Conservation (phyloP, 306 rosid genomes). For the Cicer chorassanicum region DNA sequence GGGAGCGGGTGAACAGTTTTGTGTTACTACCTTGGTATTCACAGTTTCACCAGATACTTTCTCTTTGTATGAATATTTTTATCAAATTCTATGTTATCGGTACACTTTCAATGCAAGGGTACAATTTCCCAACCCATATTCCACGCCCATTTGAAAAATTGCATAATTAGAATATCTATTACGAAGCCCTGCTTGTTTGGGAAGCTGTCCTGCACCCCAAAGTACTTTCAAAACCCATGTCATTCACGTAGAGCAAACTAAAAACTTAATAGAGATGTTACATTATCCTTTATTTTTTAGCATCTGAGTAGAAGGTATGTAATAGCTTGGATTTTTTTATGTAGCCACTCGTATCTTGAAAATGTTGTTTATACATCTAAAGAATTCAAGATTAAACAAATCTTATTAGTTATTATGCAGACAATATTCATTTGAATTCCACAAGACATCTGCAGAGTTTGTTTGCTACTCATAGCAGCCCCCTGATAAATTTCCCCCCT, state of each 20-base stretch:
- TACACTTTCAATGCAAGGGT: slow-evolving; percentile 29
- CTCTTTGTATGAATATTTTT: slow-evolving; percentile 32
- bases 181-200: slow-evolving; percentile 25
- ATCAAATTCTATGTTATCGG: slow-evolving; percentile 26
- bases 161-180: slow-evolving; percentile 7
- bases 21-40: slow-evolving; percentile 93
- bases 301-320: slow-evolving; percentile 17
- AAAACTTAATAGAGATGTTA: slow-evolving; percentile 7
- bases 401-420: slow-evolving; percentile 5
- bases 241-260: slow-evolving; percentile 5
- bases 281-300: slow-evolving; percentile 30
- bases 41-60: slow-evolving; percentile 38
- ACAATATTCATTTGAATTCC: slow-evolving; percentile 29
- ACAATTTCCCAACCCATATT: slow-evolving; percentile 26
- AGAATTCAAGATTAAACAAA: slow-evolving; percentile 19
- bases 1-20: slow-evolving; percentile 99
- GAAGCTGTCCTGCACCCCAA: slow-evolving; percentile 13
- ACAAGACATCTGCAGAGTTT: slow-evolving; percentile 4
- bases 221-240: slow-evolving; percentile 4
- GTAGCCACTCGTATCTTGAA: slow-evolving; percentile 4
- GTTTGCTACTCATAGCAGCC: slow-evolving; percentile 11
- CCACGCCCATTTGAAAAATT: slow-evolving; percentile 7
- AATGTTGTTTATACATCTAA: slow-evolving; percentile 1
- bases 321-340: slow-evolving; percentile 16
- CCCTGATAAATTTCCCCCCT: slow-evolving; percentile 6